Base-by-base conservation (phyloP, 2,329 filamentous ascomycete genomes). In the Hyphodiscus sp. region DNA sequence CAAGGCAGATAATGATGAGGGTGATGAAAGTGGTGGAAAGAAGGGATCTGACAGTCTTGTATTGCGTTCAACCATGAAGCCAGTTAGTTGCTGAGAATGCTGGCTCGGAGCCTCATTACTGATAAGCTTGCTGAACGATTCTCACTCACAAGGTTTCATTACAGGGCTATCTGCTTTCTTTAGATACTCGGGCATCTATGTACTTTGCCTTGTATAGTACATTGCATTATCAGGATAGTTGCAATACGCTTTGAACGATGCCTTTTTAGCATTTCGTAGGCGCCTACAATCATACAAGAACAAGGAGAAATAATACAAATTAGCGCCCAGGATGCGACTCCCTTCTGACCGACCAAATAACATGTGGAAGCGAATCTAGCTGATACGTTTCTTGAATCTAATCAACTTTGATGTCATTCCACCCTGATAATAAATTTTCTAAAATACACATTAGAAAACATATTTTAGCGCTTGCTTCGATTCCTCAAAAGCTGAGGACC, bases 401-500 rank as follows among this genome's bases (percentile, higher is more conserved):
- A 38, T 5, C 11, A 38, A 6, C 11, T 38, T 38, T 13, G 11
- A 38, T 6, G 5, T 26, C 23, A 26, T 26, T 26, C 23, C 3
- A 26, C 23, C 23, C 8, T 26, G 8, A 26, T 26, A 26, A 38
- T 10, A 38, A 38, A 4, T n/a, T n/a, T 13, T 2, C 33, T 10
- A 38, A 38, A 13, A 38, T 38, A 10, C 13, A 4, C 33, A 2
- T 10, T 10, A 2, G 33, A 13, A 38, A 38, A n/a, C 33, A 38
- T 38, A 38, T 38, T 75, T 63, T 59, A 76, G 73, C 0, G 72
- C 76, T 59, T 77, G 71, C 49, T 67, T 69, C 13, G 71, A 72
- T 63, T 79, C 65, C 3, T 68, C 71, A 59, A 81, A n/a, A 75
- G 19, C 50, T 61, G 60, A 80, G 80, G 2, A 73, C 69, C 59